Conservation (phyloP, 257 asterid species). For the Nyctanthes arbortristis region DNA sequence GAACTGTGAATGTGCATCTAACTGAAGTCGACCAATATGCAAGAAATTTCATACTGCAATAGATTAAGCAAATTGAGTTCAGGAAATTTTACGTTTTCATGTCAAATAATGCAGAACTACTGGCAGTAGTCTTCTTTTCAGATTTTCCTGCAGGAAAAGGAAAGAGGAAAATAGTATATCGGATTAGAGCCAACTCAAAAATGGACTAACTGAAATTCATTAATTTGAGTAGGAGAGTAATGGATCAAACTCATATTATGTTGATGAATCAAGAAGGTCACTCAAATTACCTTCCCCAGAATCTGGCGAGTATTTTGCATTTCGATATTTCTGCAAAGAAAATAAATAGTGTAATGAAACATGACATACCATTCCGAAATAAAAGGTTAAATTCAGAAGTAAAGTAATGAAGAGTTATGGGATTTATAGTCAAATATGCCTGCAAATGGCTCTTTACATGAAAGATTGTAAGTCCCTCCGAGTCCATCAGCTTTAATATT, state of each 20-base stretch:
- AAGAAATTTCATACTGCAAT: neutral
- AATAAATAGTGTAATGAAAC: neutral
- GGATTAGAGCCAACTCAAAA: slow-evolving; percentile 15
- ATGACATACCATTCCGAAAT: neutral
- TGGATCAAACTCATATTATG: too few species aligned
- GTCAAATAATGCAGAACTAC: slow-evolving; percentile 41
- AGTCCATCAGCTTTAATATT: slow-evolving; percentile 78
- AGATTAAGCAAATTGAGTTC: neutral
- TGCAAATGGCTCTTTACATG: slow-evolving; percentile 97
- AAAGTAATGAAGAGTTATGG: neutral
- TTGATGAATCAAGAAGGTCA: neutral
- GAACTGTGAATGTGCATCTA: too few species aligned
- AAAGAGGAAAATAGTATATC: neutral
- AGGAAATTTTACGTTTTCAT: slow-evolving; percentile 41
- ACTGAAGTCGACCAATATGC: too few species aligned
- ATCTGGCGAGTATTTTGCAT: slow-evolving; percentile 64
- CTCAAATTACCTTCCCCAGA: slow-evolving; percentile 57
- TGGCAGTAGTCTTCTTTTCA: slow-evolving; percentile 40
- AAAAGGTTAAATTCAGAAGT: slow-evolving; percentile 1
- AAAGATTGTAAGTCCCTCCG: slow-evolving; percentile 80
- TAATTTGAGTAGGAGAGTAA: too few species aligned
- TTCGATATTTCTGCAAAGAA: slow-evolving; percentile 68
- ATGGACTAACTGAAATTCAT: neutral
- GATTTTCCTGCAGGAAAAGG: slow-evolving; percentile 48
- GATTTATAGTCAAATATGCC: slow-evolving; percentile 36